Conservation (phyloP, 306 rosid species). For the Carpinus viminea region DNA sequence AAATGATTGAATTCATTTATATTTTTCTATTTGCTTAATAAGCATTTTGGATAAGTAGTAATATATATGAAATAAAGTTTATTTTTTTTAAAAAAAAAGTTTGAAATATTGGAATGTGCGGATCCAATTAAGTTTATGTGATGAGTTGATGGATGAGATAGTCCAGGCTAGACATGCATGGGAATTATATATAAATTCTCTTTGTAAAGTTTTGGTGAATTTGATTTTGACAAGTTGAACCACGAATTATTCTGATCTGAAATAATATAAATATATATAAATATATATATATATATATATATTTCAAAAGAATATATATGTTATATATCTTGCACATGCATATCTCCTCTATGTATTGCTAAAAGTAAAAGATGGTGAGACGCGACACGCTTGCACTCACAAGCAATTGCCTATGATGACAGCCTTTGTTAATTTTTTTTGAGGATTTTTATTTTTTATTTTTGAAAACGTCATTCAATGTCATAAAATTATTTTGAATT, state of each 20-base stretch:
- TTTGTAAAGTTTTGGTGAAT: neutral
- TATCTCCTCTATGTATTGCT: neutral
- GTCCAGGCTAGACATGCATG: neutral
- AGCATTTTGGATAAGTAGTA: no score
- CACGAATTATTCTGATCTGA: neutral
- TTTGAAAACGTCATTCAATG: no score
- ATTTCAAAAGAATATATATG: neutral
- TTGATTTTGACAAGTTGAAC: neutral
- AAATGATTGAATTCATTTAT: no score
- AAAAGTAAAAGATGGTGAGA: no score
- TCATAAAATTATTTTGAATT: no score
- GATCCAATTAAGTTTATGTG: neutral
- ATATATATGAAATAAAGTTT: no score
- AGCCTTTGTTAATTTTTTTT: no score
- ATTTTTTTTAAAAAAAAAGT: no score
- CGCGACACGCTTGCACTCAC: no score
- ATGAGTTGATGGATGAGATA: neutral
- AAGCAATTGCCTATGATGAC: neutral
- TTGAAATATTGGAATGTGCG: neutral
- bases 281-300: neutral
- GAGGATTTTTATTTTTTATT: no score
- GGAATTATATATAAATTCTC: neutral
- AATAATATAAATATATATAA: neutral
- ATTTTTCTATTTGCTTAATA: no score
- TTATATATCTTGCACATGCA: neutral